phyloP scores from a whole-genome alignment of 176 grass and related monocot genomes.

The Secale cereale region DNA sequence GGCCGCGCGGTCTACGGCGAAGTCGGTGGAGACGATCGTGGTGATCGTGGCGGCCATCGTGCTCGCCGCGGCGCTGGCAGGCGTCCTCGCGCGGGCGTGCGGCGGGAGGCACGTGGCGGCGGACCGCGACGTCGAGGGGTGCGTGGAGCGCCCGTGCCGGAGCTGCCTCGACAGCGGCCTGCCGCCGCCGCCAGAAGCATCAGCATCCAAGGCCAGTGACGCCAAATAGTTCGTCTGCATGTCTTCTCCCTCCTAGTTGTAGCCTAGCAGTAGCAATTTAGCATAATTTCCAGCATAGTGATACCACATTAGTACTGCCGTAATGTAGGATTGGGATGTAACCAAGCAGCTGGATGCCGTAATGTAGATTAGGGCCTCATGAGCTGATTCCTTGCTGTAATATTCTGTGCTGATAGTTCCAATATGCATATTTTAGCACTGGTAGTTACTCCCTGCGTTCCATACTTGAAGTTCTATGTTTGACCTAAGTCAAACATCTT shows the following conservation, averaged over 20 bases:
- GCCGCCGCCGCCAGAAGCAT: slow-evolving; percentile 22
- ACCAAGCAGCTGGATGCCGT: neutral
- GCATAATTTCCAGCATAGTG: neutral
- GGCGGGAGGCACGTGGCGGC: slow-evolving; percentile 40
- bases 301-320: neutral
- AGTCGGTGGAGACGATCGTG: slow-evolving; percentile 74
- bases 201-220: slow-evolving; percentile 37
- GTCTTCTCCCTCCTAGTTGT: neutral
- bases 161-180: slow-evolving; percentile 82
- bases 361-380: neutral
- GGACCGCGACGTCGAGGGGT: slow-evolving; percentile 63
- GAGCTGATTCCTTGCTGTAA: neutral
- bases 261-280: neutral
- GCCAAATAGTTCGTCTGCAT: neutral
- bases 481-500: too few relatives aligned
- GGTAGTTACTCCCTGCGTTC: too few relatives aligned
- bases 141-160: slow-evolving; percentile 64
- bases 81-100: slow-evolving; percentile 56
- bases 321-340: neutral
- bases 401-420: neutral
- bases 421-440: too few relatives aligned
- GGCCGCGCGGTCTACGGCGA: slow-evolving; percentile 29
- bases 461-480: too few relatives aligned
- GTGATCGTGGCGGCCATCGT: slow-evolving; percentile 78
- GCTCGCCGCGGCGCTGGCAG: slow-evolving; percentile 62